phyloP scores from a whole-genome alignment of 106 monocot species.

The Alisma plantagoaquatica region DNA sequence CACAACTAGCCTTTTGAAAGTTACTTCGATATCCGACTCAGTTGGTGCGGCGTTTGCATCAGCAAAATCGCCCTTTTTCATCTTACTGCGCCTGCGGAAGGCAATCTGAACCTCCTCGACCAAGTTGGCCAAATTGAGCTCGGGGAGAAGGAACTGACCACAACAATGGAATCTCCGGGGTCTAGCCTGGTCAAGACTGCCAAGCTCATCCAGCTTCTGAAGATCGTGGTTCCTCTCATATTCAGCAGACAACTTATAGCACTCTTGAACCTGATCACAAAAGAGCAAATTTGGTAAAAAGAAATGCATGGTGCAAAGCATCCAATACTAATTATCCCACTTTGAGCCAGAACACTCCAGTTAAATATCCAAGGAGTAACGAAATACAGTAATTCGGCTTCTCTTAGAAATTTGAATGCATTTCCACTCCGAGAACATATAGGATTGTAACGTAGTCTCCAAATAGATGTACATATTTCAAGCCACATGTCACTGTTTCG shows the following conservation, averaged over 20 bases:
- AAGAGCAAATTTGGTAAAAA: too few relatives aligned
- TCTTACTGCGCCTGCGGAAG: conserved; percentile 6
- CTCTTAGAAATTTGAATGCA: neutral
- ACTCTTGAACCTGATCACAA: conserved; percentile 14
- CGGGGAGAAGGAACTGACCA: conserved; percentile 15
- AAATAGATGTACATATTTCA: neutral
- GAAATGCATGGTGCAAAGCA: too few relatives aligned
- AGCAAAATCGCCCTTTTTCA: conserved; percentile 14
- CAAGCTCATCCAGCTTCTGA: conserved; percentile 18
- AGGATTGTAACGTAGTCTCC: neutral
- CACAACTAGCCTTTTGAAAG: conserved; percentile 18
- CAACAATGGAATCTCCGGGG: conserved; percentile 17
- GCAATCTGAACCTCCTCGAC: conserved; percentile 22
- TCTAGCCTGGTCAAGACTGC: conserved; percentile 14
- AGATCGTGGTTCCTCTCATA: conserved; percentile 17
- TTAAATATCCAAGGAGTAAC: neutral
- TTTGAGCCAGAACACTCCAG: neutral
- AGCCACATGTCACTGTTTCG: neutral
- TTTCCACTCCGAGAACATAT: neutral
- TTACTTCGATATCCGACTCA: conserved; percentile 18
- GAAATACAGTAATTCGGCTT: too few relatives aligned
- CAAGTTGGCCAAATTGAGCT: conserved; percentile 18
- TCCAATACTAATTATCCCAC: neutral
- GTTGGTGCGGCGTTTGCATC: conserved; percentile 12
- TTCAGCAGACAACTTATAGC: conserved; percentile 19